phyloP scores from a whole-genome alignment of 176 grass and related monocot genomes.

The Aegilops bicornis region DNA sequence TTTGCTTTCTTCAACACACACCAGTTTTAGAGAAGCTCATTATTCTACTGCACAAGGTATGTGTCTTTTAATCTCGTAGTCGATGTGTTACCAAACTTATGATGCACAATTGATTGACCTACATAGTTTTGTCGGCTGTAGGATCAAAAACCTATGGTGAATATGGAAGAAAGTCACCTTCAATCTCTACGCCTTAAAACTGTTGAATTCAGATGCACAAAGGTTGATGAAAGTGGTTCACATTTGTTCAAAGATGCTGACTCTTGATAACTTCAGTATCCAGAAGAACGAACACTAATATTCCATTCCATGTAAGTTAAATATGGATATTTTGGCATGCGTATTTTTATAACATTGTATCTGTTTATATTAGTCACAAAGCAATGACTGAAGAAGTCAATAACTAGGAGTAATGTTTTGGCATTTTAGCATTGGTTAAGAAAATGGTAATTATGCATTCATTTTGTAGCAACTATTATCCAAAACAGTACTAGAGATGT shows the following conservation, averaged over 20 bases:
- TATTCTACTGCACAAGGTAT: constrained; percentile 10
- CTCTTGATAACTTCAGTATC: neutral
- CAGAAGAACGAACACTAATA: neutral
- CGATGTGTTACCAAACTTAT: neutral
- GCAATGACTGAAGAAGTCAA: neutral
- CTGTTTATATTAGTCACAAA: neutral
- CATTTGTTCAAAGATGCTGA: neutral
- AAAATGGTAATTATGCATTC: neutral
- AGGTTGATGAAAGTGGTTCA: neutral
- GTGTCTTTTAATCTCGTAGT: neutral
- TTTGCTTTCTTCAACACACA: constrained; percentile 20
- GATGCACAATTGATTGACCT: neutral
- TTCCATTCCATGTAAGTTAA: neutral
- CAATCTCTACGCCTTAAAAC: neutral
- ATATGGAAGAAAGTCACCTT: neutral
- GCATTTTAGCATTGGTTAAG: neutral
- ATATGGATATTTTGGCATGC: neutral
- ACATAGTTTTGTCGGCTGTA: neutral
- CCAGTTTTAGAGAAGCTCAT: constrained; percentile 21
- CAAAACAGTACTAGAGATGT: too few relatives aligned
- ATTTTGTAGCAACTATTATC: neutral
- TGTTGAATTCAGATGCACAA: neutral
- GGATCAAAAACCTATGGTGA: neutral
- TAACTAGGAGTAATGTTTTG: neutral
- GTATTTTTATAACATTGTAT: neutral